Conservation (phyloP, 805 yeast genomes). For the Myxozyma neotropica region DNA sequence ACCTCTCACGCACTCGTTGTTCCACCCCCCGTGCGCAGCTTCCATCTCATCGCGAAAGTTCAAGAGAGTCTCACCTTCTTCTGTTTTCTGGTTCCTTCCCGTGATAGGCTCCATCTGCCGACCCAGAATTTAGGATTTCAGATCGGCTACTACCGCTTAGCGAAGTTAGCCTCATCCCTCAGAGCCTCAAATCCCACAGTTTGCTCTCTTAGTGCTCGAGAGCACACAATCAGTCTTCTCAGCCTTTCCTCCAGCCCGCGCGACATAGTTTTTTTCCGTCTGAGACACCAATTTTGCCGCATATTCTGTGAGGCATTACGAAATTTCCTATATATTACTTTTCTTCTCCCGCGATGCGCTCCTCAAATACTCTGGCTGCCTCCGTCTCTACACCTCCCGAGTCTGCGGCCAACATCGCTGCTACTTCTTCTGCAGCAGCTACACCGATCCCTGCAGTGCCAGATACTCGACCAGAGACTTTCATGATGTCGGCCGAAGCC, state of each 20-base stretch:
- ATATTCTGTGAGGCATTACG: not conserved
- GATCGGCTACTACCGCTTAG: no score
- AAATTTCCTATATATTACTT: not conserved
- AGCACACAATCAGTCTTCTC: no score
- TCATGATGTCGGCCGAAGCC: conserved; percentile 36
- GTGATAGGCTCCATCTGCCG: no score
- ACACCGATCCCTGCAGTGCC: conserved; percentile 7
- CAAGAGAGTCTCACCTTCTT: no score
- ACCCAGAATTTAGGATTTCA: no score
- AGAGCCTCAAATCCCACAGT: not conserved
- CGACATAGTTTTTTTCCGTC: conserved; percentile 2
- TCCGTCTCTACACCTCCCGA: conserved; percentile 7
- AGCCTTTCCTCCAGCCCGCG: not conserved
- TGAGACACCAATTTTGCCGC: conserved; percentile 1
- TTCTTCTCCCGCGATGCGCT: not conserved
- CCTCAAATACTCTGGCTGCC: not conserved
- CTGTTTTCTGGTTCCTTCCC: no score
- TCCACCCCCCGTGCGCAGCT: not conserved
- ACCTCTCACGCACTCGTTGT: no score
- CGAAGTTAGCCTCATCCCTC: not conserved
- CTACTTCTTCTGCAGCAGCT: conserved; percentile 14
- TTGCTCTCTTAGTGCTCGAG: no score
- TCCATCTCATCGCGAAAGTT: not conserved
- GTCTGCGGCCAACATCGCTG: not conserved
- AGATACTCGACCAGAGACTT: conserved; percentile 34